phyloP scores from a whole-genome alignment of 1,284 basidiomycete species.

The Trichosporon faecale region DNA sequence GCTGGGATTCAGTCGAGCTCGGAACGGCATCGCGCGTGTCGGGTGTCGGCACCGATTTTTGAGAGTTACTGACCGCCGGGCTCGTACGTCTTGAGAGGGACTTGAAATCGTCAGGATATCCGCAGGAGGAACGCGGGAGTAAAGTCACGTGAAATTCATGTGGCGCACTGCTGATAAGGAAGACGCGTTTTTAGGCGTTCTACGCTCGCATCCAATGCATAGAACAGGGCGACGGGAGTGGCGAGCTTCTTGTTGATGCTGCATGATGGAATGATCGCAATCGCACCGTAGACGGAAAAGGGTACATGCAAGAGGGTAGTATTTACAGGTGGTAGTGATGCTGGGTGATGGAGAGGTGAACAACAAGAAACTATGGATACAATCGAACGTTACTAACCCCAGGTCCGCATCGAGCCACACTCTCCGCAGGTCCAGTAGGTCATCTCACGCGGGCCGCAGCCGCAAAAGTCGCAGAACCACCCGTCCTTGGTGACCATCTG shows the following conservation, averaged over 20 bases:
- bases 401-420: constrained; percentile 66
- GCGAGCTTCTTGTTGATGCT: not conserved
- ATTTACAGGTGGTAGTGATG: not conserved
- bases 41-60: not conserved
- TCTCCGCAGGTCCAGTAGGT: constrained; percentile 70
- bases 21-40: constrained; percentile 27
- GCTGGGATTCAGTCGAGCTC: constrained; percentile 30
- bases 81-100: not conserved
- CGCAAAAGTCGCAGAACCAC: constrained; percentile 70
- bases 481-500: constrained; percentile 41
- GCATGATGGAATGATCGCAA: not conserved
- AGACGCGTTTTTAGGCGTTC: not conserved
- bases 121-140: not conserved
- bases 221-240: not conserved
- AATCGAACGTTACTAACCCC: constrained; percentile 29
- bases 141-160: not conserved
- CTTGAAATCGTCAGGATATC: not conserved
- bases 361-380: not conserved
- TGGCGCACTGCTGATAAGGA: not conserved
- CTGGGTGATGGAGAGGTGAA: not conserved
- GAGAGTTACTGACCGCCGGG: not conserved
- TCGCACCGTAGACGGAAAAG: not conserved
- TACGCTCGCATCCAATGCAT: no score
- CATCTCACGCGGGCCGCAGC: constrained; percentile 61
- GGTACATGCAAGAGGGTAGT: not conserved